Evolutionary conservation across 176 grass and related monocot genomes (phyloP), one percentile per base, ranked within the genome.

Genomic region (Cenchrus americanus): DNA sequence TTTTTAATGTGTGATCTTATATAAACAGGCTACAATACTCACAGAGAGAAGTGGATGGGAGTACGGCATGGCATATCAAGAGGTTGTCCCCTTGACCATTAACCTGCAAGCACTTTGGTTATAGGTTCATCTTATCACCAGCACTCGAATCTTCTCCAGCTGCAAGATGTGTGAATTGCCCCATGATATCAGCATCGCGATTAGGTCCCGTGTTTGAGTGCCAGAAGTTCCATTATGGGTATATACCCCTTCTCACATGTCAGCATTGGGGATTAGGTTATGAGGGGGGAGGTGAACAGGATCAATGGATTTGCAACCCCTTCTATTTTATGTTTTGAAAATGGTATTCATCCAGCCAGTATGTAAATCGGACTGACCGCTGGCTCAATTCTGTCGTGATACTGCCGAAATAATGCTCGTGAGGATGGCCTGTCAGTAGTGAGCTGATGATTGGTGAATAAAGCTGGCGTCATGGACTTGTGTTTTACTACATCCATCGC

Each of bases 21-120:
- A 32, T 71, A 65, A 76, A 53, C 82, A 95, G 96, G 78, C 34
- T 98, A 22, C 91, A 90, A 52, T 95, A 94, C 77, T 86, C 86
- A 32, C 62, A 67, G 22, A 62, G 53, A 83, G 86, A 87, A 51
- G 80, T 84, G 51, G 88, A 89, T 83, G 84, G 79, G 71, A 75
- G 78, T 24, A 71, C 81, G 87, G 77, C 40, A 30, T 94, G 96
- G 96, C 80, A 86, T 61, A 90, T 92, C 41, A 87, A 90, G 77
- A 96, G 96, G 89, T 90, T 96, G 83, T 80, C 87, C 27, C 93
- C 93, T 80, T 90, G 84, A 87, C 69, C 66, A 27, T 61, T 82
- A 79, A 74, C 11, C 75, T 81, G 80, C 11, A 71, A 86, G 67
- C 74, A 69, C 57, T 83, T 75, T 87, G 78, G 85, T 87, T 88